Evolutionary conservation across 495 filamentous ascomycete genomes (phyloP), one percentile per base, ranked within the genome.

Genomic region (Podospora comata): DNA sequence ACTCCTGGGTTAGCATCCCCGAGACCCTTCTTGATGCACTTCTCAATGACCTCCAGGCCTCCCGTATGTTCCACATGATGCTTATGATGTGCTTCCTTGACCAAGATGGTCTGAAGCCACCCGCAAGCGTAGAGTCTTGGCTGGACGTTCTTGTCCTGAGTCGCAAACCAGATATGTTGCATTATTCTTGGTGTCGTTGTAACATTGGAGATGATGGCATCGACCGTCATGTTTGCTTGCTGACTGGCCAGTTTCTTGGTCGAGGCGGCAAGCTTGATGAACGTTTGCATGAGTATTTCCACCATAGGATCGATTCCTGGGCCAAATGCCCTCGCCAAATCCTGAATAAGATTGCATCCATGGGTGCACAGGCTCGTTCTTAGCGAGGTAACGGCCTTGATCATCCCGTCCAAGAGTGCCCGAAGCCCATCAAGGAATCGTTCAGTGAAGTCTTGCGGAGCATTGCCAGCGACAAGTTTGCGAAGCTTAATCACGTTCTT

Each of bases 161-260:
- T 89, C 30, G 96, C 93, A 65, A 78, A 78, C 76, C 86, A 87
- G 39, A 98, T 81, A 72, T 97, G 93, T 72, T 96, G 91, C 81
- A 97, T 82, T 65, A 97, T 81, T 20, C 93, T 89, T 65, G 82
- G 76, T 64, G 86, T 92, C 76, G 92, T 97, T 0, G 92, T 89
- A 26, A 91, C 89, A 73, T 89, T 88, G 44, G 85, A 82, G 67
- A 99, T 85, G 66, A 98, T 87, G 18, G 83, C 84, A 68, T 92
- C 89, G 9, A 95, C 88, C 0, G 91, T 90, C 2, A 81, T 75
- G 76, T 96, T 92, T 44, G 90, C 93, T 68, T 90, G 87, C 68
- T 93, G 85, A 0, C 92, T 91, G 18, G 84, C 87, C 66, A 99
- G 95, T 77, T 97, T 96, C 79, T 98, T 98, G 16, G 92, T 93